Evolutionary conservation across 2,329 filamentous ascomycete genomes (phyloP), one percentile per base, ranked within the genome.

Genomic region (Leptographium lundbergii): DNA sequence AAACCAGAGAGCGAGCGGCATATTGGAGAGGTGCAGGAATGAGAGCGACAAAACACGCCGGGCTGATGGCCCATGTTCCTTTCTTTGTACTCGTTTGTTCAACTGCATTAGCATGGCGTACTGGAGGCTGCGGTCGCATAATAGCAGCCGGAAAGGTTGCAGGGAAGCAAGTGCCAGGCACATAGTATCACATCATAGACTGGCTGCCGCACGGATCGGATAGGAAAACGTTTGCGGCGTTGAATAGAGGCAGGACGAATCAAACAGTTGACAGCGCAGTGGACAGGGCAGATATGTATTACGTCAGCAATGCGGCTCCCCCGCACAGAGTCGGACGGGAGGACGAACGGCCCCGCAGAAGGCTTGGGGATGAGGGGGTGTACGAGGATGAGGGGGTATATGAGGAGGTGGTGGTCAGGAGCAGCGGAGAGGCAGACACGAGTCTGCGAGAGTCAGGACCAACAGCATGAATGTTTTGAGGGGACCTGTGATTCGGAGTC

Each of bases 1-100:
- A 90, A 90, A 70, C 86, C 87, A 27, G 85, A 88, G 68, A 80
- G 72, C 65, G 81, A 87, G 68, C 79, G 86, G 63, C 84, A 88
- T 66, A 87, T 89, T 65, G 86, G 86, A 65, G 76, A 79, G 63
- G 63, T 68, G 61, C 63, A 65, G 29, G 67, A 63, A 25, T 39
- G 29, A 52, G 52, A 11, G 14, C 24, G 50, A 29, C 25, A 9
- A 29, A 24, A 24, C 34, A 29, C 25, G 24, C 11, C 17, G 6
- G 24, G 2, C 24, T 2, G n/a, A 24, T 17, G 24, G 11, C 34
- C 32, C 47, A 5, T 25, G 25, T 42, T 39, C 17, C 54, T 2
- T 45, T 32, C 11, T 25, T 27, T 36, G 10, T 7, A 24, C 32
- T 39, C 22, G n/a, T 47, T 57, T 34, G 24, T n/a, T 57, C 24